Evolutionary conservation across 2,329 filamentous ascomycete genomes (phyloP), one percentile per base, ranked within the genome.

Genomic region (Neofusicoccum kwambonambiense): DNA sequence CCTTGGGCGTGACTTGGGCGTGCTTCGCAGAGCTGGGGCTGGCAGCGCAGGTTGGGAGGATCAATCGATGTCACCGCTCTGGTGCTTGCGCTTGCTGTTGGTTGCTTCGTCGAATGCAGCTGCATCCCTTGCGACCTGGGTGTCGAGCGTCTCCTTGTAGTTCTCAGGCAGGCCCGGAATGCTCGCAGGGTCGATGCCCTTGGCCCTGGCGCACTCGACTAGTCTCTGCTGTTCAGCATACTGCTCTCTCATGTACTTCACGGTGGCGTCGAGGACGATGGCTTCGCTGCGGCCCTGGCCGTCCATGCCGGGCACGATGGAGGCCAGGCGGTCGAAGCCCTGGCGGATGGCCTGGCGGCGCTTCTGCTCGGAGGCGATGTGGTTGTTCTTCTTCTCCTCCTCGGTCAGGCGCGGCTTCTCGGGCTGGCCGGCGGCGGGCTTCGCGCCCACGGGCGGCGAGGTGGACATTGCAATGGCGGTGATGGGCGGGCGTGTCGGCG

Each of bases 201-300:
- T 58, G 22, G 44, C 44, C 6, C 44, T 34, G 44, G 44, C 44
- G n/a, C 19, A 15, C 3, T 58, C 74, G 60, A 77, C 78, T 71
- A 75, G 71, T 64, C 69, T 67, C 68, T 76, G 69, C 41, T 76
- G 72, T 68, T 75, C 70, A 11, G 71, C 68, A 35, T 81, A 75
- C 73, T 80, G 72, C 58, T 79, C 74, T 63, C 75, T 70, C 72
- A 82, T 78, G 70, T 75, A 77, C 51, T 77, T 74, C 63, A 83
- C 77, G 1, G 81, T 81, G 27, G 76, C 77, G 68, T 88, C 87
- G 22, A 97, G 82, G n/a, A 97, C 92, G 17, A 92, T 83, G 34
- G 91, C 91, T 76, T 97, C 93, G 68, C 91, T 95, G 51, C 92
- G 87, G 1, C 90, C 93, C 72, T 93, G 90, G 0, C 93, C 93